Base-by-base conservation (phyloP, 2,329 filamentous ascomycete species). In the Cercospora sojina region DNA sequence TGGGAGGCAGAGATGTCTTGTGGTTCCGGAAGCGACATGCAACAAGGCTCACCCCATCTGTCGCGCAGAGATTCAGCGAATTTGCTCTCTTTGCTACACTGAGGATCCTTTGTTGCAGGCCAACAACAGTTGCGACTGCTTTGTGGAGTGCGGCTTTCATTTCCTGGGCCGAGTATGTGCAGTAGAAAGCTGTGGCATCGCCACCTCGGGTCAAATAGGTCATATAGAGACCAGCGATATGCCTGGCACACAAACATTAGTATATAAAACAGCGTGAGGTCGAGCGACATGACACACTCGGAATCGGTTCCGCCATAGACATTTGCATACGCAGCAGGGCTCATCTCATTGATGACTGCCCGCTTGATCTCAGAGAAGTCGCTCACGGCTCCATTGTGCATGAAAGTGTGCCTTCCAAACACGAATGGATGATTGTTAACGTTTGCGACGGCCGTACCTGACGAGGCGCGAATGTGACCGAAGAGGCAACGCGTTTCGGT, bases 361-460 rank as follows among this genome's bases (percentile, higher is more conserved):
- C 83, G 79, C 31, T 82, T 80, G 58, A 86, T 82, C 7, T 74
- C 68, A 1, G 76, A 70, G 72, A 86, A 86, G 67, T 81, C 75
- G 10, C 80, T 79, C 35, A 85, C 79, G 16, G 80, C 80, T 1
- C 84, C 84, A 70, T 86, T 86, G 77, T 86, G 84, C 84, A 86
- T 86, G 72, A 86, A 83, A 8, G 79, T 78, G 68, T 85, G 83
- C 41, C 83, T 77, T 13, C 84, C 84, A 61, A 86, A 86, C 31
- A 82, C 78, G 72, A 86, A 86, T 5, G 84, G 84, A 67, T 86
- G 84, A 53, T 82, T 83, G 74, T 86, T 86, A 20, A 84, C 81
- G 16, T 79, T 78, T 1, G 82, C 80, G 27, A 85, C 82, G 1
- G 81, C 77, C 5, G 79, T 82, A 0, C 80, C 82, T 6, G 80